Evolutionary conservation across 495 filamentous ascomycete genomes (phyloP), one percentile per base, ranked within the genome.

Genomic region (Penicillium steckii): DNA sequence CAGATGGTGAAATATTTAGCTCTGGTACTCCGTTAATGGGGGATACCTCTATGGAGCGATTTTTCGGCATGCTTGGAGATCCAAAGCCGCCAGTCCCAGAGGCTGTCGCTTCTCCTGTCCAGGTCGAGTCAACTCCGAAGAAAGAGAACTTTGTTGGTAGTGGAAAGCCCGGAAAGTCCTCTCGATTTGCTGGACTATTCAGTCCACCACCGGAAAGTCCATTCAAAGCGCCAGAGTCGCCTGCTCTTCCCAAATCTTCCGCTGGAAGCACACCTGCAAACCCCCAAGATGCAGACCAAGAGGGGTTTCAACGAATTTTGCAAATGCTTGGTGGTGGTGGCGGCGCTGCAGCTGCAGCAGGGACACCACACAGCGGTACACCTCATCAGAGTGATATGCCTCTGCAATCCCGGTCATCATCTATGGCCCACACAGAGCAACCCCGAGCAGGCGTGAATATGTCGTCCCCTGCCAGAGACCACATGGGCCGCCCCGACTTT

Each of bases 271-370:
- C 55, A 13, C 56, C 73, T 7, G 53, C 74, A 27, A 74, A 79
- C n/a, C 71, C 75, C 8, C 78, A 78, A 27, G 78, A 78, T 50
- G 85, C 88, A 19, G 93, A 98, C 53, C 92, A 90, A 68, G 85
- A 89, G 72, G 94, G 89, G 1, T 98, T 98, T 65, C 86, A 93
- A 52, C 83, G 85, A 40, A 86, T 98, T 33, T 71, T 98, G 26
- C 82, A 88, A 53, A 95, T 97, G 80, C 82, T 98, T 30, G 82
- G 75, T 48, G 78, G 79, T 6, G 77, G 68, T 35, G 51, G 46
- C 24, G 47, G 21, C 24, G 38, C 38, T 41, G 38, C 8, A 4
- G 17, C 38, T 41, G 38, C 18, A 23, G 8, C 21, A 3, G 38
- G 38, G 8, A 72, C 67, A 30, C 75, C 74, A 3, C 62, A 64